A percentile compares a stretch with the other conserved stretches of the same genome.
Evolutionary conservation across 1,139 yeast species (phyloP).

Genomic region (Torulaspora pretoriensis): DNA sequence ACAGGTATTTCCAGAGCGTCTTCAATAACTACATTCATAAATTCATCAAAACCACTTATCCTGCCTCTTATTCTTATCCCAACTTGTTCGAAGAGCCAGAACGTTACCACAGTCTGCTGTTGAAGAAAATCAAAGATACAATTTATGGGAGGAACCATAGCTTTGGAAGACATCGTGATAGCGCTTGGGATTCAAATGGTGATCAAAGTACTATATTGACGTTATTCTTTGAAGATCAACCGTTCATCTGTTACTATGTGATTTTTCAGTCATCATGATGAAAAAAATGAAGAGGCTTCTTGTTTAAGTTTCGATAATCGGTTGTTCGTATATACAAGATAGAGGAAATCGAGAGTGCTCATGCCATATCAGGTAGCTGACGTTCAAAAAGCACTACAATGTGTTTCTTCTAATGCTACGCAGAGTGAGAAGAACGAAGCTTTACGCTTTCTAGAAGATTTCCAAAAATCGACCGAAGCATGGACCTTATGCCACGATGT

Average conservation of each 20-base stretch:
- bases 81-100: conserved; percentile 88
- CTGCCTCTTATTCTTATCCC: conserved; percentile 75
- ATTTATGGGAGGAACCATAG: conserved; percentile 85
- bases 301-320: neutral
- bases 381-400: conserved; percentile 29
- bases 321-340: neutral
- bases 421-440: conserved; percentile 33
- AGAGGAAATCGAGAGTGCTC: neutral
- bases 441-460: conserved; percentile 57
- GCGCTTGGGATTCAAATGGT: neutral
- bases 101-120: conserved; percentile 69
- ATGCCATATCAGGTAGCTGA: conserved; percentile 25
- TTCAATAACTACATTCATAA: conserved; percentile 92
- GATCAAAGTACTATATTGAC: neutral
- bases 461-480: conserved; percentile 74
- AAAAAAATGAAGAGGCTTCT: conserved; percentile 1
- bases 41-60: conserved; percentile 91
- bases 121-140: conserved; percentile 83
- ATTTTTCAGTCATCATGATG: neutral
- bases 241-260: neutral
- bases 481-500: conserved; percentile 50
- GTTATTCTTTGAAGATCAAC: neutral
- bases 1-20: conserved; percentile 70
- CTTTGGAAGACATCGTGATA: conserved; percentile 15
- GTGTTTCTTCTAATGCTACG: conserved; percentile 30